Evolutionary conservation across 768 basidiomycete species (phyloP), one percentile per base, ranked within the genome.

Genomic region (Suillus variegatus): DNA sequence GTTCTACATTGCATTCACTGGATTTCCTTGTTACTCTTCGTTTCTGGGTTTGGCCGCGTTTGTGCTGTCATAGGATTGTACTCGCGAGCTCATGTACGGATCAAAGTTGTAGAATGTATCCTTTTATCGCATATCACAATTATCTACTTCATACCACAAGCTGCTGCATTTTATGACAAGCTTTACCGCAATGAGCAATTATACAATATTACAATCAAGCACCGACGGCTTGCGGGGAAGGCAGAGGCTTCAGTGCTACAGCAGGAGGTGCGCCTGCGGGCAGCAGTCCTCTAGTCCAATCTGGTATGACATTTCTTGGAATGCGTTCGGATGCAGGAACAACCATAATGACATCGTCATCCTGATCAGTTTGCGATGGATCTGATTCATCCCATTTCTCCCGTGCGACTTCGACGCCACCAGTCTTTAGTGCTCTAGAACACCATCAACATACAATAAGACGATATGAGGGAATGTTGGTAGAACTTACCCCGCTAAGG

Each of bases 341-440:
- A 0, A 67, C n/a, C 8, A n/a, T 49, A 13, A 61, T 44, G 43
- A 75, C 72, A n/a, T 69, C 72, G 54, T 66, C 71, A 66, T 83
- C 79, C 12, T 84, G 84, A 57, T 81, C 82, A 25, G 78, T 79
- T 13, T 77, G 73, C 44, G 75, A 65, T 65, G 66, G 49, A 40
- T 85, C 86, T 25, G 82, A 84, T 72, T 92, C 90, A 69, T 97
- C 95, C 91, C 93, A 97, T 65, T 86, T 86, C 73, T 97, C 95
- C 47, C 94, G 82, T 58, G 88, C 73, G 9, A 97, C 84, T 73
- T 97, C 95, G 3, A 82, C 84, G 0, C 93, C 94, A 4, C 93
- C 92, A 0, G 91, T 94, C 77, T 97, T 97, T 57, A 97, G 81
- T 9, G 93, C 84, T 12, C 94, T 95, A 65, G 22, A 63, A 6